These are phyloP conservation scores for Phyllachora maydis DNA, from an alignment of 2,329 filamentous ascomycete genomes.

Conservation along the genomic window DNA sequence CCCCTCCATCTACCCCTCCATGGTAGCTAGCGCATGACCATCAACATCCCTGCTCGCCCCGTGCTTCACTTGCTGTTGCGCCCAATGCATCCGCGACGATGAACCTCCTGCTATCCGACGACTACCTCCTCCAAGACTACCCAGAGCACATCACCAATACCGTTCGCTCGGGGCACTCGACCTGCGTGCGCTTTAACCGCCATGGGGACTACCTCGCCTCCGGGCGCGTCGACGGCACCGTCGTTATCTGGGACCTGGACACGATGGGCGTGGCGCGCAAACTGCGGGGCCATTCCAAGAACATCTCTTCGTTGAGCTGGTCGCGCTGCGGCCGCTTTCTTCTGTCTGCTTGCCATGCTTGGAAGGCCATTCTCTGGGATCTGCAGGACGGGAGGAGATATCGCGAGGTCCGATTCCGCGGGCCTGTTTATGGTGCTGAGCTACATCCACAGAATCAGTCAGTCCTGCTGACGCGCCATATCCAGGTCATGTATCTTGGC, in stretches of 20 bases:
- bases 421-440: constrained; percentile 89
- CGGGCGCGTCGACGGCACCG: constrained; percentile 80
- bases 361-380: constrained; percentile 94
- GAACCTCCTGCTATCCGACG: constrained; percentile 40
- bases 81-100: constrained; percentile 16
- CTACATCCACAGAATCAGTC: constrained; percentile 82
- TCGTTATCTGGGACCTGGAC: constrained; percentile 93
- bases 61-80: no score
- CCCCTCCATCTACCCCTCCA: no score
- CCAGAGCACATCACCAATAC: constrained; percentile 78
- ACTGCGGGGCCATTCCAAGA: constrained; percentile 76
- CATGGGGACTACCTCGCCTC: constrained; percentile 89
- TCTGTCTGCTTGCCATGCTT: constrained; percentile 83
- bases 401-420: constrained; percentile 76
- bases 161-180: constrained; percentile 51
- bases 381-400: constrained; percentile 47
- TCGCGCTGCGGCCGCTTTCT: constrained; percentile 80
- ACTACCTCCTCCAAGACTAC: constrained; percentile 56
- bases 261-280: constrained; percentile 94
- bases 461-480: constrained; percentile 8
- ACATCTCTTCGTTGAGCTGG: constrained; percentile 91
- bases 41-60: no score
- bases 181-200: constrained; percentile 69
- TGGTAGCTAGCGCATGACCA: no score
- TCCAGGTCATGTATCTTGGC: constrained; percentile 5